These are phyloP conservation scores for Arbutus unedo DNA, from an alignment of 148 eudicot genomes.

Conservation along the genomic window DNA sequence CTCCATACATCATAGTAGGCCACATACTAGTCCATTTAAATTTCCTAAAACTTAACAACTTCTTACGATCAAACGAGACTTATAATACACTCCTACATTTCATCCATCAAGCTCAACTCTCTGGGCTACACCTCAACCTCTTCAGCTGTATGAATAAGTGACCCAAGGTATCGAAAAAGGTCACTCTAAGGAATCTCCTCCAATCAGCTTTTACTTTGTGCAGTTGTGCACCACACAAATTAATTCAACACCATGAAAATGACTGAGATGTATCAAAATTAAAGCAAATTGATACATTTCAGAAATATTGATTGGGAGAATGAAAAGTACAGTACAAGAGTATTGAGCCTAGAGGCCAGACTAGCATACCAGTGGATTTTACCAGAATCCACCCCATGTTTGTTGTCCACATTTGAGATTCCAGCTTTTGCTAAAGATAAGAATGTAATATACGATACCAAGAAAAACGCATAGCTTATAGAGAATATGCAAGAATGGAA, in stretches of 20 bases:
- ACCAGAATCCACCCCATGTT: background rate
- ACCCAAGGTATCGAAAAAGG: background rate
- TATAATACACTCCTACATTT: background rate
- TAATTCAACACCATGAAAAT: background rate
- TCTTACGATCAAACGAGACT: background rate
- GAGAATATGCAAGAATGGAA: background rate
- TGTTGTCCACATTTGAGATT: background rate
- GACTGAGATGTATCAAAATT: background rate
- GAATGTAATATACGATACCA: background rate
- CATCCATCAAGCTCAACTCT: background rate
- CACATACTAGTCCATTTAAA: background rate
- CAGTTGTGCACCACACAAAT: background rate
- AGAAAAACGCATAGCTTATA: background rate
- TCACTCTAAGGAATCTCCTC: background rate
- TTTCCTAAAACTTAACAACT: background rate
- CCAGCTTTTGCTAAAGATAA: background rate
- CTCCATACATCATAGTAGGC: background rate
- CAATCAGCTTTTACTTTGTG: background rate
- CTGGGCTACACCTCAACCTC: background rate
- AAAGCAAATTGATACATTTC: background rate
- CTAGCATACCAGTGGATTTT: background rate
- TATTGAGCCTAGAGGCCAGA: background rate
- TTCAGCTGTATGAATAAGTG: background rate
- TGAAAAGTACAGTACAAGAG: background rate
- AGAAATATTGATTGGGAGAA: background rate